Evolutionary conservation across 164 flowering plant genomes (phyloP).

Genomic region (Umbellularia californica): DNA sequence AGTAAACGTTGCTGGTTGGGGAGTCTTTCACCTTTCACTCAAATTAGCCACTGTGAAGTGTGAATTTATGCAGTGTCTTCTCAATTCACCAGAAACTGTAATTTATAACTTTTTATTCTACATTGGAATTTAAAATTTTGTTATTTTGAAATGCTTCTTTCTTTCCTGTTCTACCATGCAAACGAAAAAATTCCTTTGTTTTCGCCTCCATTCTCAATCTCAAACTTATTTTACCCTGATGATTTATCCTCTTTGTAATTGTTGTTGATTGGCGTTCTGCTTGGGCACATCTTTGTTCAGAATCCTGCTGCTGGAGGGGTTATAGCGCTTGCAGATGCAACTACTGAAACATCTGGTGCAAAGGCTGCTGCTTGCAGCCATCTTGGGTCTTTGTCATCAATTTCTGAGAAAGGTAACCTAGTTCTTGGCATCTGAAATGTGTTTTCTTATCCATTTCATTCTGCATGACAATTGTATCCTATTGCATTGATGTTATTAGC

Average conservation of each 20-base stretch:
- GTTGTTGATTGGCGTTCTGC: conserved; percentile 3
- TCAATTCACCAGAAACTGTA: too few species aligned
- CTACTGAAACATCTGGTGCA: conserved; percentile 61
- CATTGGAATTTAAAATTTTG: neutral
- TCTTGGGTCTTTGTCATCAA: conserved; percentile 63
- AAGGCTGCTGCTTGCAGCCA: conserved; percentile 89
- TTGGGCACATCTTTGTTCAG: conserved; percentile 27
- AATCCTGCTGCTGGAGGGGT: conserved; percentile 32
- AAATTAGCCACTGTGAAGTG: too few species aligned
- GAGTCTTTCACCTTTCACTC: too few species aligned
- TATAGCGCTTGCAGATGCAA: conserved; percentile 62
- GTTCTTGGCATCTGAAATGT: neutral
- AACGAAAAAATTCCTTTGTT: neutral
- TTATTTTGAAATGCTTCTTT: neutral
- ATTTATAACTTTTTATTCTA: too few species aligned
- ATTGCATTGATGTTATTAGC: neutral
- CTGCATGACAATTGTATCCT: neutral
- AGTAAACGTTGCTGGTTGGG: neutral
- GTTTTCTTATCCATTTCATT: neutral
- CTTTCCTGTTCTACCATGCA: neutral
- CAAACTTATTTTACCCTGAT: neutral
- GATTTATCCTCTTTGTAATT: neutral
- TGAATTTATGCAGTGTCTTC: too few species aligned
- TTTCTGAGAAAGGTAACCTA: conserved; percentile 58
- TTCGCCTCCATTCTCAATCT: conserved; percentile 1